A percentile compares a stretch with the other conserved stretches of the same genome.
Conservation (phyloP, 1,284 basidiomycete species). For the Schizophyllum amplum region DNA sequence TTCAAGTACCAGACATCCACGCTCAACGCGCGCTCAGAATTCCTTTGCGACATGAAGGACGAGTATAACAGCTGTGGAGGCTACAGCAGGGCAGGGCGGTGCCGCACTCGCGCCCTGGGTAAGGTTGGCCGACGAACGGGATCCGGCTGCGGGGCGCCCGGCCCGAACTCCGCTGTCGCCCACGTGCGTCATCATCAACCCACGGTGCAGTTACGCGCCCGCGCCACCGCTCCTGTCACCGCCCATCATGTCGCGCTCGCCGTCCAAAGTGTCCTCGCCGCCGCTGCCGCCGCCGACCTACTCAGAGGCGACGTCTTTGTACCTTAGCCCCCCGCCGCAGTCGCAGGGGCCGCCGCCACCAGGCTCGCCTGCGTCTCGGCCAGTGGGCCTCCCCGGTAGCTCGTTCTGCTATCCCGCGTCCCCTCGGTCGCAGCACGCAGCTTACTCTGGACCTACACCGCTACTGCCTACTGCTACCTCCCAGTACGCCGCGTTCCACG, state of each 20-base stretch:
- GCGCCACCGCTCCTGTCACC: not conserved
- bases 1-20: slow-evolving; percentile 80
- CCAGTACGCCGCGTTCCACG: not conserved
- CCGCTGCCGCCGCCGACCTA: not conserved
- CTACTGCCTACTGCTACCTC: not conserved
- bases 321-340: not conserved
- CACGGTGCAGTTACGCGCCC: not conserved
- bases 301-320: not conserved
- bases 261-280: not conserved
- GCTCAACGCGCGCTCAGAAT: not conserved
- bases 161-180: not conserved
- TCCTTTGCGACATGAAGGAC: not conserved
- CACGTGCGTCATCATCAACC: not conserved
- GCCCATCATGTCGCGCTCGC: not conserved
- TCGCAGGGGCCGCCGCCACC: too few relatives aligned
- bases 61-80: not conserved
- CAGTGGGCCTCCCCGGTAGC: not conserved
- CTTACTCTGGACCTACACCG: not conserved
- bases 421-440: not conserved
- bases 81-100: not conserved
- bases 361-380: not conserved
- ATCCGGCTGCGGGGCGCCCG: too few relatives aligned
- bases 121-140: too few relatives aligned
- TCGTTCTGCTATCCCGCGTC: not conserved
- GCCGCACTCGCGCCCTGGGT: too few relatives aligned